Conservation (phyloP, 1,284 basidiomycete species). For the Stereum hirsutum region DNA sequence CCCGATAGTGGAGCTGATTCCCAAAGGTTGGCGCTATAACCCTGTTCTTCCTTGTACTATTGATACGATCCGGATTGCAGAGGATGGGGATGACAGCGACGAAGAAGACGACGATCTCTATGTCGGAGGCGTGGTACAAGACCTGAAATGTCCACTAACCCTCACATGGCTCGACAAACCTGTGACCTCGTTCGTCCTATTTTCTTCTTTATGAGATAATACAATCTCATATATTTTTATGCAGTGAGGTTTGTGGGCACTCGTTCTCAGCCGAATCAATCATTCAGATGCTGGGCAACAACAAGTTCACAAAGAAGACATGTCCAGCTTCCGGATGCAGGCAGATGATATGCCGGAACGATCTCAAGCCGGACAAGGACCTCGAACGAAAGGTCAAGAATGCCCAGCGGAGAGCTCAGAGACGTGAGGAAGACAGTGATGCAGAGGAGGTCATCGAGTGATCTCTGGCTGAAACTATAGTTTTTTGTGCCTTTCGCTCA, state of each 20-base stretch:
- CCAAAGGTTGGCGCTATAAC: constrained; percentile 40
- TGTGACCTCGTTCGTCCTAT: constrained; percentile 55
- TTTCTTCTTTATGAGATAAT: constrained; percentile 1
- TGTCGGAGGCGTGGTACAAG: constrained; percentile 74
- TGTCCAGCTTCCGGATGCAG: constrained; percentile 70
- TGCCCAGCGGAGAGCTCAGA: constrained; percentile 30
- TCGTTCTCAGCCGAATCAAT: constrained; percentile 64
- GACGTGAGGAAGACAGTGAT: constrained; percentile 36
- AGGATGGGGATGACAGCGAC: constrained; percentile 68
- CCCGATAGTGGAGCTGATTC: constrained; percentile 65
- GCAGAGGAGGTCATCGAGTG: constrained; percentile 61
- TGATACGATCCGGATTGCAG: constrained; percentile 23
- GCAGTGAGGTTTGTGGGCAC: constrained; percentile 57
- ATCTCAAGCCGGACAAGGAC: constrained; percentile 44
- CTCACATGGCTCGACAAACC: constrained; percentile 58
- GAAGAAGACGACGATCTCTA: constrained; percentile 76
- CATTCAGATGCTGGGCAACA: constrained; percentile 36
- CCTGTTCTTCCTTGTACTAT: not conserved
- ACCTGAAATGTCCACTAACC: constrained; percentile 74
- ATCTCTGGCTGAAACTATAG: not conserved
- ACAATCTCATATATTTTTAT: constrained; percentile 5
- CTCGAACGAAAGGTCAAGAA: constrained; percentile 55
- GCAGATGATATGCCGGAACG: constrained; percentile 38
- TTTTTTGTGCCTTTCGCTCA: not conserved
- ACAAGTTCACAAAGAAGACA: constrained; percentile 25